Evolutionary conservation across 768 basidiomycete genomes (phyloP), one percentile per base, ranked within the genome.

Genomic region (Lyophyllum decastes): DNA sequence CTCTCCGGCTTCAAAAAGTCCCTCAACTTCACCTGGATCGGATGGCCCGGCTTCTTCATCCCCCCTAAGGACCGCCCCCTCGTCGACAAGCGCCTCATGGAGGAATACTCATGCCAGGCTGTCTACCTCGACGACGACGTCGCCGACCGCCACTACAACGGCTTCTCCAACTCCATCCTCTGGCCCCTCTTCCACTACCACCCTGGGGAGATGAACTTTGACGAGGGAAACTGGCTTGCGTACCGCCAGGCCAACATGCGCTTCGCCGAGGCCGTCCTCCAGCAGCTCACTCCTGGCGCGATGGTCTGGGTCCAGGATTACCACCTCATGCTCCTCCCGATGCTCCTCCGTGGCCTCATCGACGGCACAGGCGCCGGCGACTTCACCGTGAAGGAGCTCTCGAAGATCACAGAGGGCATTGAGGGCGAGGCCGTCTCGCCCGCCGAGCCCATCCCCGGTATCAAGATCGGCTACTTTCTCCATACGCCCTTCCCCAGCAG

Each of bases 301-400:
- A 95, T 98, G 88, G 94, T 99, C 40, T 98, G 97, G 97, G 97
- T 99, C 2, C 97, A 99, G 71, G 94, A 96, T 71, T 95, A 95
- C 71, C 94, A 95, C 70, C 86, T 98, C 60, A 98, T 98, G 95
- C 91, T 98, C 61, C 85, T 98, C 6, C 96, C 96, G 22, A 91
- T 96, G 90, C 82, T 96, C 52, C 82, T 98, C n/a, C 88, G 96
- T 49, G 86, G 87, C 9, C 81, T 96, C 58, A 84, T 97, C 66
- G 90, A 95, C 63, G 89, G 87, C n/a, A 77, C 79, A 25, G 73
- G 73, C 50, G 78, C 78, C 49, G 83, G 86, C 21, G 82, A 85
- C 44, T 81, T 84, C 57, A 82, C 84, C 35, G 74, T 74, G 24
- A 76, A 77, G 44, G 89, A 92, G 65, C 72, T 93, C 56, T 80